Base-by-base conservation (phyloP, 108 stramenopile genomes). In the Cyclostephanos tholiformis region DNA sequence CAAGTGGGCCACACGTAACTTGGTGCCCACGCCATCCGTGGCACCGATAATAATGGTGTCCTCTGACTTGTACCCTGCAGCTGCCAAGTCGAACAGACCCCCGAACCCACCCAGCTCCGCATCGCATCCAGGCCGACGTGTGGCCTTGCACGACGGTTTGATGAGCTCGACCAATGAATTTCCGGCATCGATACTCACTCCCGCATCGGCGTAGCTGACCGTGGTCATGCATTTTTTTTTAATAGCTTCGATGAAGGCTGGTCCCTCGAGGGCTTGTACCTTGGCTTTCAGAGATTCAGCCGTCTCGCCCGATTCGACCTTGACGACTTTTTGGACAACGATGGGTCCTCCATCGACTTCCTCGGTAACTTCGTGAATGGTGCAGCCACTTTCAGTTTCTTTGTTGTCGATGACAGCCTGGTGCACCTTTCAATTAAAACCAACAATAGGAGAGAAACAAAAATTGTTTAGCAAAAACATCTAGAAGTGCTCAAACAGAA, bases 1-100 rank as follows among this genome's bases (percentile, higher is more conserved):
- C 44, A 81, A 67, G 63, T 95, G 94, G 12, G 96, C 96, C 67
- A 97, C 91, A 51, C 92, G 82, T 10, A 99, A 91, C 79, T 99
- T 99, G 51, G 98, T 99, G n/a, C 98, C 98, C 39, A 99, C 98
- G 51, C 98, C 98, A 84, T 99, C 98, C 13, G 98, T 97, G 4
- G 97, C 98, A 55, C 95, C 94, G 66, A 99, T 97, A 39, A 99
- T 84, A 41, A 99, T 89, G 23, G 97, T 97, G 65, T 98, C 93
- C 41, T 82, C 82, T 13, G 89, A 82, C 35, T 88, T 85, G 65
- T 86, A 97, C 16, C 98, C 98, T 25, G 97, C 97, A 23, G 95
- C 91, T n/a, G 89, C 82, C 51, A 99, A 89, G 72, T 99, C 97
- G 59, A 99, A 99, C 25, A 99, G 83, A 25, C 95, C 96, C 36